Evolutionary conservation across 768 basidiomycete species (phyloP).

Genomic region (Pluteus cervinus): DNA sequence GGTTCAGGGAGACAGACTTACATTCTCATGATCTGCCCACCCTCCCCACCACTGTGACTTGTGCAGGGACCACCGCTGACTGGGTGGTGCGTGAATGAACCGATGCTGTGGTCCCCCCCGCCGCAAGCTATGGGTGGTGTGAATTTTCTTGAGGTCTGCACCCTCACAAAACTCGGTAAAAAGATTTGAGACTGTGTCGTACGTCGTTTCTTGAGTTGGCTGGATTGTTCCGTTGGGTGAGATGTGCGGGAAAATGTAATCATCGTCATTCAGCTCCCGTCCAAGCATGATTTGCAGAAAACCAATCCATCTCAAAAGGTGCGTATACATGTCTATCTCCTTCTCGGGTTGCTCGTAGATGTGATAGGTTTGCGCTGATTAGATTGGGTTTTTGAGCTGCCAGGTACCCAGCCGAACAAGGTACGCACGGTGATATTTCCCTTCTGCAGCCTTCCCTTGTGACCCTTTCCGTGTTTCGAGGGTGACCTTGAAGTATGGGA

Average conservation of each 20-base stretch:
- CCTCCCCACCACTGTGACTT: constrained; percentile 36
- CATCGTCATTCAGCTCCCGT: constrained; percentile 15
- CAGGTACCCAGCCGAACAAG: background rate
- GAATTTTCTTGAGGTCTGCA: constrained; percentile 18
- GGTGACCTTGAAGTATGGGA: constrained; percentile 13
- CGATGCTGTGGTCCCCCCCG: constrained; percentile 32
- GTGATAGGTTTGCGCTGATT: constrained; percentile 23
- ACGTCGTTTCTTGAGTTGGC: constrained; percentile 16
- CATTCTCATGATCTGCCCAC: constrained; percentile 32
- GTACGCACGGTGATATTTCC: constrained; percentile 11
- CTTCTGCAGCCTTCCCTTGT: constrained; percentile 19
- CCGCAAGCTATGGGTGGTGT: constrained; percentile 29
- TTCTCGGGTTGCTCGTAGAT: constrained; percentile 27
- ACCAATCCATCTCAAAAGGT: constrained; percentile 18
- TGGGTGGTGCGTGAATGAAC: constrained; percentile 30
- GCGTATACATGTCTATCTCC: constrained; percentile 21
- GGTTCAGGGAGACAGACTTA: constrained; percentile 11
- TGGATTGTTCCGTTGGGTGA: constrained; percentile 18
- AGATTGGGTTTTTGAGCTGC: background rate
- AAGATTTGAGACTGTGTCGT: constrained; percentile 20
- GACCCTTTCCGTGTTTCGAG: constrained; percentile 22
- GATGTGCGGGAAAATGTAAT: constrained; percentile 29
- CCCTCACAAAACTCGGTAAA: constrained; percentile 19
- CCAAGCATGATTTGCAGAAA: constrained; percentile 14
- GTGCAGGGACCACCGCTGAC: constrained; percentile 27